Conservation (phyloP, 768 basidiomycete species). For the Russula dissimulans region DNA sequence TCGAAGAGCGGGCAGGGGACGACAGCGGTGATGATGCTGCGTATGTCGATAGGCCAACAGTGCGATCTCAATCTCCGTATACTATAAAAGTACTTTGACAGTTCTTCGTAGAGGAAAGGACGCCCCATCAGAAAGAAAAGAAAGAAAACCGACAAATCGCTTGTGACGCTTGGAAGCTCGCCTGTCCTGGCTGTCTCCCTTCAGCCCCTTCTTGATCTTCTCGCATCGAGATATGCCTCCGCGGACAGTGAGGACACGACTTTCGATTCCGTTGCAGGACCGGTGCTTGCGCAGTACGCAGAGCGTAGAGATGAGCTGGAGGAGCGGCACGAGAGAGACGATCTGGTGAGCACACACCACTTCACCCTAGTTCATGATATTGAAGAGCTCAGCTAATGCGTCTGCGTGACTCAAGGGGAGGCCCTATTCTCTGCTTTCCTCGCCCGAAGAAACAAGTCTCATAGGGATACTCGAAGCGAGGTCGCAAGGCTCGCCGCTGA, state of each 20-base stretch:
- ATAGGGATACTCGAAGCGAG: constrained; percentile 6
- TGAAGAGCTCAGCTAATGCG: neutral
- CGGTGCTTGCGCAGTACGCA: constrained; percentile 1
- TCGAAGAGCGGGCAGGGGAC: neutral
- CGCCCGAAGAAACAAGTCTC: constrained; percentile 3
- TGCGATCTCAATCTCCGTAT: neutral
- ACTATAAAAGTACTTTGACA: neutral
- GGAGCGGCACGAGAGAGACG: constrained; percentile 8
- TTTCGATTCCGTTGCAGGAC: constrained; percentile 7
- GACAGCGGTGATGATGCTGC: neutral
- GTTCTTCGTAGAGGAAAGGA: neutral
- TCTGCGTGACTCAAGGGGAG: constrained; percentile 2
- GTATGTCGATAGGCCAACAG: neutral
- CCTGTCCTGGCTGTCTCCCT: neutral
- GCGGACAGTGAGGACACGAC: constrained; percentile 4
- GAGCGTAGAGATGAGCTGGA: constrained; percentile 10
- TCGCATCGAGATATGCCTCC: constrained; percentile 10
- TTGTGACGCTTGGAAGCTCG: neutral
- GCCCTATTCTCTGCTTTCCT: constrained; percentile 16
- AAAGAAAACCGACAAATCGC: neutral
- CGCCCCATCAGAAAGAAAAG: constrained; percentile 1
- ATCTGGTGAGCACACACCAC: constrained; percentile 4
- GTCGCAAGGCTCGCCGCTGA: neutral
- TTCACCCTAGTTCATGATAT: neutral
- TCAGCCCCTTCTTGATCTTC: constrained; percentile 16